Base-by-base conservation (phyloP, 306 rosid species). In the Cucurbita maxima region DNA sequence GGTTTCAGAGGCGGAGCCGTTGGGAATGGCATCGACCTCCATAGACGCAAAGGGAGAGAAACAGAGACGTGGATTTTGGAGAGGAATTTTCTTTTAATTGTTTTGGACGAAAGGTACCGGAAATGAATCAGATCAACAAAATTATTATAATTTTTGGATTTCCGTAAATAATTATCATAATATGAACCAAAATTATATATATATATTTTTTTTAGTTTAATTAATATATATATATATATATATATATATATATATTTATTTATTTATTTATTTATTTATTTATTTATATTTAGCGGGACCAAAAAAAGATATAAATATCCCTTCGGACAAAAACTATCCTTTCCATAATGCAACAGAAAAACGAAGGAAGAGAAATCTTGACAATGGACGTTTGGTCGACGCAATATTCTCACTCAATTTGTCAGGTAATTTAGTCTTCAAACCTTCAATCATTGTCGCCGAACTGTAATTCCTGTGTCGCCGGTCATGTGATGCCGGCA, bases 1-100 rank as follows among this genome's bases (percentile, higher is more conserved):
- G 73, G 81, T 68, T 63, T 75, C 66, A n/a, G 79, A 38, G 76
- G 78, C 72, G 83, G 86, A 61, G 78, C 98, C 97, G 81, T 94
- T 78, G 72, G 81, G 76, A 57, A 79, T 80, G 59, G 89, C 51
- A 73, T 86, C 87, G 82, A 86, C 84, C 44, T 86, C 89, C 85
- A 79, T 75, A 1, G 67, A 59, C 38, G 16, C 51, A 57, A 20
- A 18, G 82, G 47, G 60, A 5, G 61, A 79, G n/a, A 34, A 18
- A 62, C 2, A 44, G 38, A 44, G 72, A 67, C n/a, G 54, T 43
- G 54, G 36, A 41, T 41, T 41, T 63, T 63, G 51, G 71, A 18
- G 52, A 63, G 51, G 30, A 63, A 63, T 9, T 30, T 30, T 30
- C 11, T 59, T 58, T 58, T 43, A 7, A 59, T 59, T 59, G 44